phyloP scores from a whole-genome alignment of 2,329 filamentous ascomycete species.

The Endoconidiophora laricicola region DNA sequence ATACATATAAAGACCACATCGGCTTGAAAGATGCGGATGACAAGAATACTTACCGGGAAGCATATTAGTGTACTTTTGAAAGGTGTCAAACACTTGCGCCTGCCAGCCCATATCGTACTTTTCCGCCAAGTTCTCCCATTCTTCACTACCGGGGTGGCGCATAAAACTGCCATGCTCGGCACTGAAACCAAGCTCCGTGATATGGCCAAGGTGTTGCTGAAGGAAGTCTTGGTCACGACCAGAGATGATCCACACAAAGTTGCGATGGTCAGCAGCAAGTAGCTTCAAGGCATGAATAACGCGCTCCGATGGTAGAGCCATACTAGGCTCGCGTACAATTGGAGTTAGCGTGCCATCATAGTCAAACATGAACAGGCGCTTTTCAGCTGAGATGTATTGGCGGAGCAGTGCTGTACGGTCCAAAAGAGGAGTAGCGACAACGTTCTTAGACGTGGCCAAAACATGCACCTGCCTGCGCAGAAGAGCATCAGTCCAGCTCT shows the following conservation, averaged over 20 bases:
- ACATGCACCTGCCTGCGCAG: slow-evolving; percentile 66
- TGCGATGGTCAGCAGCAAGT: slow-evolving; percentile 63
- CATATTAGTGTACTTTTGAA: slow-evolving; percentile 74
- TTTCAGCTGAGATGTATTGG: slow-evolving; percentile 57
- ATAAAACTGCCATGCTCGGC: slow-evolving; percentile 97
- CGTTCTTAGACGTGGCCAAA: slow-evolving; percentile 57
- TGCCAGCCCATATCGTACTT: slow-evolving; percentile 88
- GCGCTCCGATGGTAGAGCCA: slow-evolving; percentile 72
- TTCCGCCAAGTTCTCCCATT: slow-evolving; percentile 83
- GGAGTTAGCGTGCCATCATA: slow-evolving; percentile 94
- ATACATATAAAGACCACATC: background rate
- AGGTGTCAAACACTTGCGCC: slow-evolving; percentile 63
- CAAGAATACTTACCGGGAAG: slow-evolving; percentile 49
- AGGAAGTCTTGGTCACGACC: slow-evolving; percentile 87
- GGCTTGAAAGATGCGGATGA: background rate
- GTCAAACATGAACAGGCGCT: slow-evolving; percentile 93
- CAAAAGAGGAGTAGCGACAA: slow-evolving; percentile 63
- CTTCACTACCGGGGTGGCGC: slow-evolving; percentile 54
- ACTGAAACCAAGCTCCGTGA: slow-evolving; percentile 74
- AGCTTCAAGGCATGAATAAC: slow-evolving; percentile 65
- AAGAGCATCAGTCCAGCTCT: slow-evolving; percentile 69
- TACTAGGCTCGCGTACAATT: slow-evolving; percentile 80
- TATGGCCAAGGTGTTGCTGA: slow-evolving; percentile 82
- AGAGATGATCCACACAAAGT: slow-evolving; percentile 96
- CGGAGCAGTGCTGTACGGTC: slow-evolving; percentile 56